Evolutionary conservation across 169 alveolate genomes (phyloP).

Genomic region (Cryptosporidium sp.): DNA sequence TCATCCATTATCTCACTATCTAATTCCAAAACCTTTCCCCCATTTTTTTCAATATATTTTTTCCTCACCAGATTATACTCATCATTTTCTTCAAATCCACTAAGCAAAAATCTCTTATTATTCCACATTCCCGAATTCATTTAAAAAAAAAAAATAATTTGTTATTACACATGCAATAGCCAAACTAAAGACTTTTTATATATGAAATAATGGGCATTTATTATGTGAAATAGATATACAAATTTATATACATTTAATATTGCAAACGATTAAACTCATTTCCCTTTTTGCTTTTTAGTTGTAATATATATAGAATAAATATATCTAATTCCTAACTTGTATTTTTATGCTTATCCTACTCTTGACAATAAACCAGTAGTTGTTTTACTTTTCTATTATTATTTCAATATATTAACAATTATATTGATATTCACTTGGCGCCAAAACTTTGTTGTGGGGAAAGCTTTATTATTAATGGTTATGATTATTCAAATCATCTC

Average conservation of each 20-base stretch:
- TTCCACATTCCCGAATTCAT: constrained; percentile 29
- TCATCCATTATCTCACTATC: constrained; percentile 3
- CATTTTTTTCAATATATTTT: constrained; percentile 22
- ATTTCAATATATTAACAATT: background rate
- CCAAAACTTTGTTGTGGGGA: background rate
- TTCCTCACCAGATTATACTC: constrained; percentile 1
- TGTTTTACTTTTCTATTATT: no score
- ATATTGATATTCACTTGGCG: background rate
- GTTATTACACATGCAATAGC: background rate
- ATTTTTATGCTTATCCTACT: no score
- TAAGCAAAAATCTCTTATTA: constrained; percentile 22
- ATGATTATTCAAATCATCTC: constrained; percentile 15
- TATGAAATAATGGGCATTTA: background rate
- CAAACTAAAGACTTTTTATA: no score
- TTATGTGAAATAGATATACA: no score
- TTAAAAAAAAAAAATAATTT: background rate
- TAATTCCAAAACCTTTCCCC: constrained; percentile 15
- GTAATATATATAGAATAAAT: no score
- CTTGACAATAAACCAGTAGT: background rate
- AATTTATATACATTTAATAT: no score
- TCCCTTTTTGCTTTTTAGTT: no score
- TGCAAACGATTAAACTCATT: background rate
- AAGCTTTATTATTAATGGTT: background rate
- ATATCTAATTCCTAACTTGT: no score
- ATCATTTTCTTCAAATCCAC: constrained; percentile 46